phyloP scores from a whole-genome alignment of 192 early-diverging fungal genomes.

The Coemansia sp. region DNA sequence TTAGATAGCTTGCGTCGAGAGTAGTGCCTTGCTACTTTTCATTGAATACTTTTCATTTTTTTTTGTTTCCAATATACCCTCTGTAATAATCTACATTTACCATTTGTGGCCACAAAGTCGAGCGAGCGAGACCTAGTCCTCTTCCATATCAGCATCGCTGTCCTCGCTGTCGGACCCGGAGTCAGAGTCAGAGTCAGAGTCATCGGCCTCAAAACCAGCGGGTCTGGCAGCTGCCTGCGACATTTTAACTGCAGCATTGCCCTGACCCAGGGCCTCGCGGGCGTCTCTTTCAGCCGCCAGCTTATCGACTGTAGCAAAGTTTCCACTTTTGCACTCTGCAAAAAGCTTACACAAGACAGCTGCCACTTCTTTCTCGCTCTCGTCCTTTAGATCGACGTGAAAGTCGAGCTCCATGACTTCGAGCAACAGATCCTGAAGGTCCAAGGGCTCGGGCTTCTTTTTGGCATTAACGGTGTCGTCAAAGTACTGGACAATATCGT shows the following conservation, averaged over 20 bases:
- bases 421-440: slow-evolving; percentile 40
- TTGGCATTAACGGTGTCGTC: slow-evolving; percentile 37
- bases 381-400: slow-evolving; percentile 39
- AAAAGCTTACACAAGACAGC: slow-evolving; percentile 28
- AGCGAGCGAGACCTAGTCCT: slow-evolving; percentile 6
- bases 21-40: slow-evolving; percentile 42
- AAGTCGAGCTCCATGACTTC: slow-evolving; percentile 47
- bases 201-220: not conserved
- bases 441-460: slow-evolving; percentile 34
- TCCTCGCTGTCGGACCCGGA: slow-evolving; percentile 5
- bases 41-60: not conserved
- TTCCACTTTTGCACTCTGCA: slow-evolving; percentile 38
- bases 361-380: slow-evolving; percentile 46
- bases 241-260: slow-evolving; percentile 14
- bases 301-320: slow-evolving; percentile 41
- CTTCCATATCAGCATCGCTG: slow-evolving; percentile 23
- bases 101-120: not conserved
- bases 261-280: slow-evolving; percentile 14
- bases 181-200: slow-evolving; percentile 21
- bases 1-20: slow-evolving; percentile 86
- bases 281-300: slow-evolving; percentile 43
- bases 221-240: slow-evolving; percentile 20
- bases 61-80: not conserved
- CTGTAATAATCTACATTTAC: not conserved
- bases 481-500: slow-evolving; percentile 66